phyloP scores from a whole-genome alignment of 345 rosid species.

The Erucastrum elatum region DNA sequence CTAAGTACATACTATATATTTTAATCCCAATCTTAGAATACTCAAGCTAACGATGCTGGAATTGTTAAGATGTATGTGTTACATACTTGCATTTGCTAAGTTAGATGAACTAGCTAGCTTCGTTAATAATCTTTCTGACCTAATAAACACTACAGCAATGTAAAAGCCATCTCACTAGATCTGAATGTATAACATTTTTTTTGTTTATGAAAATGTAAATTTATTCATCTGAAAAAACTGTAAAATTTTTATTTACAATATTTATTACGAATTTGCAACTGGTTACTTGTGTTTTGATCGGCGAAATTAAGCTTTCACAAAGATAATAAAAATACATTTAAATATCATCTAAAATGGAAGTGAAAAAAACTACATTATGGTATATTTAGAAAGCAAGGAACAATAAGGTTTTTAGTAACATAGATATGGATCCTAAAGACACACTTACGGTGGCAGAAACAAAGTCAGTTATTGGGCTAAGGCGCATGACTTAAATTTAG shows the following conservation, averaged over 20 bases:
- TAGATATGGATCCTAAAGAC: too few species aligned
- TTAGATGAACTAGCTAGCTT: neutral
- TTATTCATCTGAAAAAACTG: neutral
- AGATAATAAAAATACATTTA: neutral
- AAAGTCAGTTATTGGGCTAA: too few species aligned
- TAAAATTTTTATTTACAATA: too few species aligned
- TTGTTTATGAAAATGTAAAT: neutral
- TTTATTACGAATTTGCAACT: neutral
- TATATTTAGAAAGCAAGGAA: too few species aligned
- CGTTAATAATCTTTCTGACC: neutral
- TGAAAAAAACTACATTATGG: neutral
- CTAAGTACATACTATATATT: too few species aligned
- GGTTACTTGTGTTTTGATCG: neutral
- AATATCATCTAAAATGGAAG: neutral
- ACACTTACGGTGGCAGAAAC: too few species aligned
- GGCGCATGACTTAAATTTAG: too few species aligned
- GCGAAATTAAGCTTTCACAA: neutral
- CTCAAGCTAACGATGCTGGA: neutral
- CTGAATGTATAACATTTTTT: neutral
- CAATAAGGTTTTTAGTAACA: too few species aligned
- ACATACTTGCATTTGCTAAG: neutral
- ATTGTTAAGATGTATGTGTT: neutral
- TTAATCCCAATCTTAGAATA: neutral
- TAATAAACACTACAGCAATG: neutral
- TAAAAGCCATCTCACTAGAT: neutral